Evolutionary conservation across 352 stramenopile species (phyloP).

Genomic region (Phytophthora crassamura): DNA sequence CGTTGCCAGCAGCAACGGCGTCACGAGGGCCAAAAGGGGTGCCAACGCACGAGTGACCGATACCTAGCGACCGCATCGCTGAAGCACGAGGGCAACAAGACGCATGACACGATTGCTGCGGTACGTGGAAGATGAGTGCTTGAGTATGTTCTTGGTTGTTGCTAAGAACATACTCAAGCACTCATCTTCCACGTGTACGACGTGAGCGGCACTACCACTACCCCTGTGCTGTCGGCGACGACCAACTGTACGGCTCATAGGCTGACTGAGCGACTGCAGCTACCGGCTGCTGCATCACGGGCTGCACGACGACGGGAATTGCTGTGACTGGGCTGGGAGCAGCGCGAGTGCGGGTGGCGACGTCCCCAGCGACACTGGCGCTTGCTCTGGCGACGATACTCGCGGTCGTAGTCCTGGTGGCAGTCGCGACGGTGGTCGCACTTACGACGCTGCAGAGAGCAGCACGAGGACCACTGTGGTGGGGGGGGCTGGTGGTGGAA

Average conservation of each 20-base stretch:
- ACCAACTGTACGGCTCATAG: neutral
- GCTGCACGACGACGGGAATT: neutral
- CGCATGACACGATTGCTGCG: no score
- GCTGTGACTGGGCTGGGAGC: neutral
- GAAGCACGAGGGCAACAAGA: no score
- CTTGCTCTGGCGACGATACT: slow-evolving; percentile 29
- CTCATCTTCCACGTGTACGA: no score
- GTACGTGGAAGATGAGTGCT: no score
- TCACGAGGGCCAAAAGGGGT: no score
- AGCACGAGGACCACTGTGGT: slow-evolving; percentile 24
- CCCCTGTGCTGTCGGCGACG: neutral
- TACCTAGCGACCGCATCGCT: no score
- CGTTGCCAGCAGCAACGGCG: no score
- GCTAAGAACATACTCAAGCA: no score
- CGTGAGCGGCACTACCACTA: no score
- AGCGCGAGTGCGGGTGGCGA: slow-evolving; percentile 24
- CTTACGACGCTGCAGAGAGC: slow-evolving; percentile 25
- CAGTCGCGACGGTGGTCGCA: slow-evolving; percentile 10
- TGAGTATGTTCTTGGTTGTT: no score
- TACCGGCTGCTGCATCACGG: slow-evolving; percentile 1
- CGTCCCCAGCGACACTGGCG: slow-evolving; percentile 25
- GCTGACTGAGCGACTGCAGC: neutral
- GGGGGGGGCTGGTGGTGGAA: slow-evolving; percentile 1
- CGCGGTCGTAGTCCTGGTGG: slow-evolving; percentile 27
- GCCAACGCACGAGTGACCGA: no score